Evolutionary conservation across 257 asterid genomes (phyloP), one percentile per base, ranked within the genome.

Genomic region (Hygrophila difformis): DNA sequence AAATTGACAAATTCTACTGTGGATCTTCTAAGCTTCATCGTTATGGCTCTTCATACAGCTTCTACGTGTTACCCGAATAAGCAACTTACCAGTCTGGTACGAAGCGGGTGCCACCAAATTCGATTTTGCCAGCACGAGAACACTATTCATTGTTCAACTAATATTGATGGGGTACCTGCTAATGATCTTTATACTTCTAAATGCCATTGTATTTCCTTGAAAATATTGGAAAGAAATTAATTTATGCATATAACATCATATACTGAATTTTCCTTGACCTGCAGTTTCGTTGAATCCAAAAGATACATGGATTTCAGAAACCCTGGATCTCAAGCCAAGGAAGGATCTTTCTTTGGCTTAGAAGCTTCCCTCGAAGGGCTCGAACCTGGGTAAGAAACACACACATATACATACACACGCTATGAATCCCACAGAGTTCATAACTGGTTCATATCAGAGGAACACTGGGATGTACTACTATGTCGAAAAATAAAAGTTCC

Each of bases 91-190:
- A 2, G 77, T 83, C 12, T 87, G 97, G 97, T 80, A 77, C 50
- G 91, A 82, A 75, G 97, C 94, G 12, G 94, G 97, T 47, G 91
- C 94, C 19, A 83, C 85, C 49, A 83, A 77, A 50, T 83, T 79
- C 23, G 56, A 59, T 29, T 83, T 87, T 51, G 91, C 94, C 5
- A 87, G 64, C 72, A 77, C 94, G 58, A 71, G 31, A 55, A 77
- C 97, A 37, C 65, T 87, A 21, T 41, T 83, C 49, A 62, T 73
- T 43, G 73, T 87, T 66, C 97, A 87, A 64, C 71, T 87, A 14
- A 55, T 87, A 38, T 66, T 87, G 46, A 87, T 87, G 97, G 94
- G 97, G 97, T 83, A 82, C 14, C 22, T 37, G n/a, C 47, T 52
- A 41, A 17, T 14, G 18, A 12, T 20, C 36, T 23, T 15, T 19